Percentiles rank a stretch among this genome's conserved stretches.
These are phyloP conservation scores for Lojkania enalia DNA, from an alignment of 2,329 filamentous ascomycete species.

Conservation along the genomic window DNA sequence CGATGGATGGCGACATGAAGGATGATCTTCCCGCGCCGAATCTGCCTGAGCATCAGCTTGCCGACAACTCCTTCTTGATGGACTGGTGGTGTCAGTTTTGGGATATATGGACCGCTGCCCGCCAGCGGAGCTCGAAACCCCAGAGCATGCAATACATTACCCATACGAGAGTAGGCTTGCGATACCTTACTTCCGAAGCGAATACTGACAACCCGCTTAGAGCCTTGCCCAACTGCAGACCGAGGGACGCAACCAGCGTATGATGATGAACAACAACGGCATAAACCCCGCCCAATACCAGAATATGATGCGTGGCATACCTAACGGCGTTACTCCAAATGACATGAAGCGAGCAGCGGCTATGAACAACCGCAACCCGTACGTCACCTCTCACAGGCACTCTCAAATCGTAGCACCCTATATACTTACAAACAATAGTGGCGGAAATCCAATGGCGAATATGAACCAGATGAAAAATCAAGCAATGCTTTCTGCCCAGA, in stretches of 20 bases:
- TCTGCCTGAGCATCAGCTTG: conserved; percentile 62
- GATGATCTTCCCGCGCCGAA: conserved; percentile 80
- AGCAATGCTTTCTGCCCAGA: conserved; percentile 69
- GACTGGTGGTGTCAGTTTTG: conserved; percentile 98
- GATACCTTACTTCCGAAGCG: too few relatives aligned
- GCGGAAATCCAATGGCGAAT: conserved; percentile 61
- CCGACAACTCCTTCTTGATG: conserved; percentile 82
- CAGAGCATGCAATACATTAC: conserved; percentile 70
- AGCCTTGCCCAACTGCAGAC: conserved; percentile 73
- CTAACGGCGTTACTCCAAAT: conserved; percentile 63
- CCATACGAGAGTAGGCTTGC: conserved; percentile 74
- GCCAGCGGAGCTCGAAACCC: conserved; percentile 51
- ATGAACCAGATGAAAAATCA: conserved; percentile 60
- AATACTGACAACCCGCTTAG: conserved; percentile 48
- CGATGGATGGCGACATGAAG: conserved; percentile 80
- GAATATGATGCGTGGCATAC: conserved; percentile 69
- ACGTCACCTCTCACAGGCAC: conserved; percentile 40
- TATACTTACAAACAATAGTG: conserved; percentile 15
- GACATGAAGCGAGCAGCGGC: conserved; percentile 74
- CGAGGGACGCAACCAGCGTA: conserved; percentile 65
- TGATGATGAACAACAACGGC: conserved; percentile 72
- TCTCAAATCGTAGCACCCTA: not conserved
- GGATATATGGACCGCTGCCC: conserved; percentile 89
- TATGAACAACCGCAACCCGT: conserved; percentile 77
- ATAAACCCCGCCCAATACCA: conserved; percentile 49